A percentile compares a stretch with the other conserved stretches of the same genome.
These are phyloP conservation scores for Morella rubra DNA, from an alignment of 306 rosid species.

Conservation along the genomic window DNA sequence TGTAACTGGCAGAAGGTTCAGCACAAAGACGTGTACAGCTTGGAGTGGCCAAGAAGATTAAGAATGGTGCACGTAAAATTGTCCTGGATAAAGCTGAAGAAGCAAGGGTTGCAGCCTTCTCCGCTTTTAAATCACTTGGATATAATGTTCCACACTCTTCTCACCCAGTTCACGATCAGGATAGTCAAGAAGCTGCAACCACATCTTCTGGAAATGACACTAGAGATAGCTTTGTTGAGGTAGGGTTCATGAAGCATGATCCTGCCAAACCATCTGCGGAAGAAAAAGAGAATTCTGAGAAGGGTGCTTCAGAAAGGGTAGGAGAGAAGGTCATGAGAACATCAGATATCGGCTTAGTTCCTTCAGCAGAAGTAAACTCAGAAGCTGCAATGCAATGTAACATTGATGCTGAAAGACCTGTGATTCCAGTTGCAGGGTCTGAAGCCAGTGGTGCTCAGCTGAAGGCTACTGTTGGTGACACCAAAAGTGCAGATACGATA, in stretches of 20 bases:
- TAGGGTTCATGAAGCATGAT: conserved; percentile 23
- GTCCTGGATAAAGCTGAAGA: conserved; percentile 97
- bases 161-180: conserved; percentile 42
- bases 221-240: conserved; percentile 41
- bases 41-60: conserved; percentile 90
- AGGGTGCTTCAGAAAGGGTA: conserved; percentile 34
- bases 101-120: conserved; percentile 86
- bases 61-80: conserved; percentile 91
- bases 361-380: conserved; percentile 43
- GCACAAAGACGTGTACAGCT: conserved; percentile 71
- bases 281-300: conserved; percentile 37
- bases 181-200: conserved; percentile 50
- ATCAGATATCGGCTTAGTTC: conserved; percentile 30
- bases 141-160: conserved; percentile 69
- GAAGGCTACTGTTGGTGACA: conserved; percentile 29
- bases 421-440: conserved; percentile 42
- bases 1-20: conserved; percentile 50
- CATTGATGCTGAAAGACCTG: conserved; percentile 36
- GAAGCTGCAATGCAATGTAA: conserved; percentile 26
- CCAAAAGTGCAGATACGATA: conserved; percentile 32
- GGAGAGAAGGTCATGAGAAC: conserved; percentile 34
- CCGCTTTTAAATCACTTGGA: conserved; percentile 90
- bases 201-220: conserved; percentile 53
- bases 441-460: conserved; percentile 33
- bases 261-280: conserved; percentile 23